These are phyloP conservation scores for Fusarium mexicanum DNA, from an alignment of 2,329 filamentous ascomycete species.

Conservation along the genomic window DNA sequence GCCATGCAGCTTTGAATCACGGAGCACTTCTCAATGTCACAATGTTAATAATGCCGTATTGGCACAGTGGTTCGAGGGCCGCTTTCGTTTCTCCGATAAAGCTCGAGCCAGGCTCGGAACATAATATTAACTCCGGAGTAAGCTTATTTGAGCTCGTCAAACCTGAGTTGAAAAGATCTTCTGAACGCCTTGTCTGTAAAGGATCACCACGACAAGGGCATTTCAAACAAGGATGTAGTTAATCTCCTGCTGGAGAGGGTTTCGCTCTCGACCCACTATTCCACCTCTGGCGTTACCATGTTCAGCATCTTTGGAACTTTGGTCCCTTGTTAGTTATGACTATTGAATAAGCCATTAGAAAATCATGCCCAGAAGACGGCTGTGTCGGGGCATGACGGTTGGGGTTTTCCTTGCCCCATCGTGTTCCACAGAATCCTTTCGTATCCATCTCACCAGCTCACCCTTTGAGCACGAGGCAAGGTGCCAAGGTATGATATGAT, in stretches of 20 bases:
- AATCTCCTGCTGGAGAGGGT: neutral
- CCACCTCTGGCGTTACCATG: neutral
- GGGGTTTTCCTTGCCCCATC: neutral
- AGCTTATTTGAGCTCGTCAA: neutral
- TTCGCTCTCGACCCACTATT: neutral
- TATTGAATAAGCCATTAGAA: neutral
- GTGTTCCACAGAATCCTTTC: constrained; percentile 5
- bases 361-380: neutral
- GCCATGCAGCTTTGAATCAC: constrained; percentile 61
- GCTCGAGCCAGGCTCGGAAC: neutral
- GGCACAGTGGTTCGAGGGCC: constrained; percentile 8
- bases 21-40: neutral
- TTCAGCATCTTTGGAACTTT: neutral
- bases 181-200: neutral
- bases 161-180: neutral
- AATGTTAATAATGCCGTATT: neutral
- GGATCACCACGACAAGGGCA: neutral
- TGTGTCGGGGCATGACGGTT: neutral
- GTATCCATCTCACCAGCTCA: neutral
- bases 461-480: neutral
- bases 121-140: neutral
- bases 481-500: neutral
- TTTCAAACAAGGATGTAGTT: neutral
- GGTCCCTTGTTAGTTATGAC: neutral
- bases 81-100: constrained; percentile 2